Percentiles rank a stretch among this genome's conserved stretches.
phyloP scores from a whole-genome alignment of 1,284 basidiomycete species.

The Leccinum griseonigrum region DNA sequence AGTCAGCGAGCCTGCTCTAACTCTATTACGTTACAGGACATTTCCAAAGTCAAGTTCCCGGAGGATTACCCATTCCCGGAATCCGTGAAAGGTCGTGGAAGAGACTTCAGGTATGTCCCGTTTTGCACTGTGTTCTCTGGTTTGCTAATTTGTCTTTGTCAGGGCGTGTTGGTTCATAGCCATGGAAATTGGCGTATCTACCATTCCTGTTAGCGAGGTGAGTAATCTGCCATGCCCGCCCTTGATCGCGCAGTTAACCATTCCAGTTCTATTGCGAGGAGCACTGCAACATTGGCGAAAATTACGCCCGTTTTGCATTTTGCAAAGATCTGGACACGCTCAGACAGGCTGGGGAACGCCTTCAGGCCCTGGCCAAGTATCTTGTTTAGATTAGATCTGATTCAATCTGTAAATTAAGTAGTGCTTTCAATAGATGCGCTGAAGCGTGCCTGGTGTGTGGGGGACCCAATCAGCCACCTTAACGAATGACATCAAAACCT shows the following conservation, averaged over 20 bases:
- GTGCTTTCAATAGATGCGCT: neutral
- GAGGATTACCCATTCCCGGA: conserved; percentile 81
- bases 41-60: conserved; percentile 79
- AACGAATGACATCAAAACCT: conserved; percentile 32
- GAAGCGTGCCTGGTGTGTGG: neutral
- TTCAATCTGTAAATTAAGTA: neutral
- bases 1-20: conserved; percentile 1
- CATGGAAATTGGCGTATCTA: conserved; percentile 83
- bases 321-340: conserved; percentile 91
- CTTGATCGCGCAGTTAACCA: conserved; percentile 1
- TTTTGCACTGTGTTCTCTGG: neutral
- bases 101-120: conserved; percentile 75
- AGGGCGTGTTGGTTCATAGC: conserved; percentile 93
- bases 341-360: conserved; percentile 70
- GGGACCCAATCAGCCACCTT: neutral
- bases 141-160: conserved; percentile 3
- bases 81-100: conserved; percentile 75
- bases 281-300: conserved; percentile 82
- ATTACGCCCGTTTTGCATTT: conserved; percentile 87
- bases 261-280: conserved; percentile 85
- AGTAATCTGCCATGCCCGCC: conserved; percentile 22
- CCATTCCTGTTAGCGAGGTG: conserved; percentile 93
- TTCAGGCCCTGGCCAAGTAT: conserved; percentile 74
- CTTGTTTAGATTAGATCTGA: conserved; percentile 33
- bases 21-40: conserved; percentile 53